Percentiles rank a stretch among this genome's conserved stretches.
Conservation (phyloP, 345 rosid species). For the Eucalyptus victrix region DNA sequence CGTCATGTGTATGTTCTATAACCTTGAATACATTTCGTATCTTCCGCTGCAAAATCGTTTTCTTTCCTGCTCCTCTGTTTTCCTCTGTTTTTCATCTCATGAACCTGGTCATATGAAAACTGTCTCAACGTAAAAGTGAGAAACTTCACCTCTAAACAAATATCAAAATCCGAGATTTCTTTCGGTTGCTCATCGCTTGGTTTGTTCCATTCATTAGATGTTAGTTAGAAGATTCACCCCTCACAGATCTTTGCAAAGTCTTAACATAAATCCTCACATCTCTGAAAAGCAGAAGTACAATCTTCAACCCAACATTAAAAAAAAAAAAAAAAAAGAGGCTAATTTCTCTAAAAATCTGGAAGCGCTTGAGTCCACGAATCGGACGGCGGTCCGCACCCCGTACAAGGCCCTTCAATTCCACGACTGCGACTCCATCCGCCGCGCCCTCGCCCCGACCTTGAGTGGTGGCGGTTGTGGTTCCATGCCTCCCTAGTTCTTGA, state of each 20-base stretch:
- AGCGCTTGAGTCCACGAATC: background rate
- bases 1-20: background rate
- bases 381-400: constrained; percentile 56
- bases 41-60: background rate
- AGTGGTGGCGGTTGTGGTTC: constrained; percentile 49
- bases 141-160: fast-evolving
- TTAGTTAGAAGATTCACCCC: background rate
- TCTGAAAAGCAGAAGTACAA: background rate
- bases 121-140: fast-evolving
- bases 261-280: background rate
- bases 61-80: too few species aligned
- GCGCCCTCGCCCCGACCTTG: constrained; percentile 61
- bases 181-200: background rate
- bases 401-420: constrained; percentile 65
- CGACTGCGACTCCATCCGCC: constrained; percentile 54
- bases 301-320: too few species aligned
- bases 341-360: too few species aligned
- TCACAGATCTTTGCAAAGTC: background rate
- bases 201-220: background rate
- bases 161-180: background rate
- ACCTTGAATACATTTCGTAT: background rate
- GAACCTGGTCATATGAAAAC: background rate
- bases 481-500: constrained; percentile 66
- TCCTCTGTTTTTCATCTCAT: too few species aligned
- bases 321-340: too few species aligned